Conservation (phyloP, 768 basidiomycete species). For the Termitomyces sp. region DNA sequence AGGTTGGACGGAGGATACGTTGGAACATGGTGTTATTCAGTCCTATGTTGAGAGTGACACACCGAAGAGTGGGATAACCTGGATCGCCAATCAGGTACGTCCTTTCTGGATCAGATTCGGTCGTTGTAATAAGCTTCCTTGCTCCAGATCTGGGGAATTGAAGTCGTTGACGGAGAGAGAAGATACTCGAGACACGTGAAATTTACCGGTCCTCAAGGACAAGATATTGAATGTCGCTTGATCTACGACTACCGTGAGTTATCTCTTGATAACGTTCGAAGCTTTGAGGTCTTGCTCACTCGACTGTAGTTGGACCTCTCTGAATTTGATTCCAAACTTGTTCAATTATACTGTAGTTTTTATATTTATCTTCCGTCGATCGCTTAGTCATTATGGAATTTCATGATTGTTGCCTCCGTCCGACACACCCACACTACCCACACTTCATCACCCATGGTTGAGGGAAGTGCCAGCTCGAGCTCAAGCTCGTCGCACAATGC, state of each 20-base stretch:
- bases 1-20: slow-evolving; percentile 34
- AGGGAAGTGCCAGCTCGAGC: slow-evolving; percentile 10
- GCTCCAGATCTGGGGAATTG: slow-evolving; percentile 55
- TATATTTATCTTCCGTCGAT: not conserved
- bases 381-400: slow-evolving; percentile 1
- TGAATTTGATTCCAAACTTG: not conserved
- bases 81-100: slow-evolving; percentile 61
- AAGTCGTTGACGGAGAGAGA: slow-evolving; percentile 51
- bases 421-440: no score
- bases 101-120: not conserved
- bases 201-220: slow-evolving; percentile 55
- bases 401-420: not conserved
- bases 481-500: slow-evolving; percentile 7
- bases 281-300: not conserved
- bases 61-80: slow-evolving; percentile 49
- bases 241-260: slow-evolving; percentile 66
- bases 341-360: not conserved
- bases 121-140: not conserved
- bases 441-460: not conserved
- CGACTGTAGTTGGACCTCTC: not conserved
- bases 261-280: not conserved
- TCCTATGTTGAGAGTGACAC: slow-evolving; percentile 54
- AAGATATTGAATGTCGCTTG: slow-evolving; percentile 50
- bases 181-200: slow-evolving; percentile 55
- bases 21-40: slow-evolving; percentile 38